phyloP scores from a whole-genome alignment of 805 yeast species.

The Wickerhamiella nectarea region DNA sequence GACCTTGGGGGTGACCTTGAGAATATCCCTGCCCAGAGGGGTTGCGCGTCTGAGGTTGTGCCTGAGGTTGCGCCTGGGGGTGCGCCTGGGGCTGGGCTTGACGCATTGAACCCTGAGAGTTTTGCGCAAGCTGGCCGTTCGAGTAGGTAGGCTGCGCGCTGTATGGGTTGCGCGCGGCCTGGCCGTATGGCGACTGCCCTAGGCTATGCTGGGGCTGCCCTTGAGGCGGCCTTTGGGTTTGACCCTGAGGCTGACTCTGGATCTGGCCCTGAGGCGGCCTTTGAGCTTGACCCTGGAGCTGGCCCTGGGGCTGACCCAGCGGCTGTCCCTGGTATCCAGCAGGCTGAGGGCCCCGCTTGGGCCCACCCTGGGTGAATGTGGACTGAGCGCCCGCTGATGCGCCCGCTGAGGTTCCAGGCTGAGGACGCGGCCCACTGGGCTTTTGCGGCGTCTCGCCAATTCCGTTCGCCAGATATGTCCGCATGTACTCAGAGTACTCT shows the following conservation, averaged over 20 bases:
- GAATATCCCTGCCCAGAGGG: background rate
- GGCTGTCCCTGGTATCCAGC: no score
- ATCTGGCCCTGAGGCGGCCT: background rate
- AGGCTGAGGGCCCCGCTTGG: no score
- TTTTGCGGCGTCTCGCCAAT: constrained; percentile 6
- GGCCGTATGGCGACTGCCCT: background rate
- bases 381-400: background rate
- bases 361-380: no score
- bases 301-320: background rate
- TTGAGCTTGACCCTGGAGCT: background rate
- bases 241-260: background rate
- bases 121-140: no score
- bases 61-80: background rate
- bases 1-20: background rate
- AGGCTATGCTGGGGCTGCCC: background rate
- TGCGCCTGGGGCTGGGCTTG: background rate
- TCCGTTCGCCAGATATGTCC: constrained; percentile 15
- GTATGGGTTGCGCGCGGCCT: no score
- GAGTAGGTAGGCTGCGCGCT: no score
- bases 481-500: constrained; percentile 21
- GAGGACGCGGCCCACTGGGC: constrained; percentile 5
- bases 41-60: background rate
- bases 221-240: background rate
- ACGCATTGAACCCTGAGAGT: background rate
- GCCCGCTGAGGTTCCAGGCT: background rate